Conservation (phyloP, 2,329 filamentous ascomycete genomes). For the Exophiala viscosa region DNA sequence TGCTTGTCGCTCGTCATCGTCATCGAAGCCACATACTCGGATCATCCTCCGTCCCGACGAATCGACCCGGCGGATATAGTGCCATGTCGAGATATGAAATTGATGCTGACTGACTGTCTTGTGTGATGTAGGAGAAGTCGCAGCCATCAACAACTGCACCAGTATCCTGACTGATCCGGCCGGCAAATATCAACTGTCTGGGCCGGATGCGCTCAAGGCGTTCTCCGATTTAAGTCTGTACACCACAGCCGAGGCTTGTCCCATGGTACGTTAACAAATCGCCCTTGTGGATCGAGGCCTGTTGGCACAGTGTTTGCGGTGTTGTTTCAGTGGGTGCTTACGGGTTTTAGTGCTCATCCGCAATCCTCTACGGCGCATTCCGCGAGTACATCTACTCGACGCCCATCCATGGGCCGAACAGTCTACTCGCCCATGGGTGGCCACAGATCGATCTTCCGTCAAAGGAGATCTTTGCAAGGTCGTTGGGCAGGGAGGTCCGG, state of each 20-base stretch:
- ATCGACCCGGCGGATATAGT: neutral
- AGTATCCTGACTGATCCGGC: conserved; percentile 45
- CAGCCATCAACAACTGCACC: conserved; percentile 54
- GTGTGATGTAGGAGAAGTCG: conserved; percentile 46
- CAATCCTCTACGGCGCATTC: conserved; percentile 56
- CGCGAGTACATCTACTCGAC: conserved; percentile 55
- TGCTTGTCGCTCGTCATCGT: too few species aligned
- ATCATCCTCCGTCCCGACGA: too few species aligned
- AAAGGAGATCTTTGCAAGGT: conserved; percentile 43
- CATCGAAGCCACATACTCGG: too few species aligned
- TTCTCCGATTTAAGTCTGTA: conserved; percentile 50
- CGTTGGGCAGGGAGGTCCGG: conserved; percentile 26
- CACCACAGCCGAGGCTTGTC: conserved; percentile 57
- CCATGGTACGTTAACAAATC: conserved; percentile 40
- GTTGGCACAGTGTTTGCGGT: neutral
- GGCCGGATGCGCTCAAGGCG: conserved; percentile 42
- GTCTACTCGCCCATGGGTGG: conserved; percentile 49
- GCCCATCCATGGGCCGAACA: conserved; percentile 37
- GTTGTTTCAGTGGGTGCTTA: neutral
- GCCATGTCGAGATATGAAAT: neutral
- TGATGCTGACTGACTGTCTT: neutral
- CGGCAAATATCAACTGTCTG: conserved; percentile 40
- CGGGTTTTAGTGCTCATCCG: conserved; percentile 47
- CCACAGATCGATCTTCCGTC: conserved; percentile 48
- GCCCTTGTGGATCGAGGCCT: neutral